These are phyloP conservation scores for Metschnikowia rubicola DNA, from an alignment of 805 yeast genomes.

Conservation along the genomic window DNA sequence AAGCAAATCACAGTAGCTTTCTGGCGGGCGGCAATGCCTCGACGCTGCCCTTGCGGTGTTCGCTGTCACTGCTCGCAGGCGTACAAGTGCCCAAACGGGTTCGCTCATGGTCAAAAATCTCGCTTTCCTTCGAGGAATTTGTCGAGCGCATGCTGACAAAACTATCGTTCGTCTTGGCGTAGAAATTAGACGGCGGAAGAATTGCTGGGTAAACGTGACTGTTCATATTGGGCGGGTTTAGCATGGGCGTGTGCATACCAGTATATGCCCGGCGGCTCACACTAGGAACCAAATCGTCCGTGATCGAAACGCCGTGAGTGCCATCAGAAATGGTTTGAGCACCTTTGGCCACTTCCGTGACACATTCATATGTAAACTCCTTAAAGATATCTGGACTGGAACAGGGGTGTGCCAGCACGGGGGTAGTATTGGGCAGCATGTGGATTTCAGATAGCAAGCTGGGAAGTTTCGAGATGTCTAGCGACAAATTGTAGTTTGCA, in stretches of 20 bases:
- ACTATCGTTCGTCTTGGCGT: slow-evolving; percentile 20
- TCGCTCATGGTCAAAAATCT: slow-evolving; percentile 26
- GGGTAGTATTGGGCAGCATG: not conserved
- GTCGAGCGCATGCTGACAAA: slow-evolving; percentile 28
- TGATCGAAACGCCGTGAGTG: not conserved
- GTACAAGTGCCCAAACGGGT: slow-evolving; percentile 25
- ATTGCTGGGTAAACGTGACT: slow-evolving; percentile 13
- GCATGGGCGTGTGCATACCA: slow-evolving; percentile 1
- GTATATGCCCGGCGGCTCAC: slow-evolving; percentile 1
- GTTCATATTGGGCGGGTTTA: slow-evolving; percentile 6
- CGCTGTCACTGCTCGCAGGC: slow-evolving; percentile 32
- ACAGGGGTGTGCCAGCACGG: not conserved
- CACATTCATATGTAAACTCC: not conserved
- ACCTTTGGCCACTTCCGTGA: not conserved
- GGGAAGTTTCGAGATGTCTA: not conserved
- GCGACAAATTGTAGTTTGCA: not conserved
- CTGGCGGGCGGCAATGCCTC: not conserved
- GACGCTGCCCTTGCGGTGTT: slow-evolving; percentile 6
- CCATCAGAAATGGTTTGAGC: not conserved
- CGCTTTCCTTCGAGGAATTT: slow-evolving; percentile 18
- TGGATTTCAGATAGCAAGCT: not conserved
- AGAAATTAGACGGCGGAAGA: slow-evolving; percentile 5
- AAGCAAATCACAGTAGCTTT: not conserved
- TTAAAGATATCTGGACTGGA: not conserved
- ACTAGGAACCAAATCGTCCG: not conserved